Evolutionary conservation across 139 green algal species (phyloP), one percentile per base, ranked within the genome.

Genomic region (Parachlorella kessleri): DNA sequence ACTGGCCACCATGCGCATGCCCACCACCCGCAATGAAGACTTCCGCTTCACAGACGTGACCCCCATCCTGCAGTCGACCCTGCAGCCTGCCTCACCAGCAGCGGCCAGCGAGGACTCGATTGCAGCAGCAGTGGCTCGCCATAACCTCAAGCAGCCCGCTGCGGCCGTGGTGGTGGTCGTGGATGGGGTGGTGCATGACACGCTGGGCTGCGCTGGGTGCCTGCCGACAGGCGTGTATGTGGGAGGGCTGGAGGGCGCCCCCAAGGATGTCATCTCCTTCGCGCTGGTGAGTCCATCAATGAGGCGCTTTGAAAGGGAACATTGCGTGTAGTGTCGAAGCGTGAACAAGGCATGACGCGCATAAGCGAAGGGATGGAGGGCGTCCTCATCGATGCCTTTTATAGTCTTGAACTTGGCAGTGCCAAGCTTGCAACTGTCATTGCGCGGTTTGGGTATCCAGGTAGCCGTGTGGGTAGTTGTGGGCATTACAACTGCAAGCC

Each of bases 1-100:
- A 10, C 71, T 96, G 32, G 68, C 65, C 32, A 90, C 81, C 0
- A 41, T 91, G 66, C 89, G 90, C 32, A 93, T 98, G 91, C 94
- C 94, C 35, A 96, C 79, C 38, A 93, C 77, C 3, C 82, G 85
- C 55, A 91, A 94, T 68, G 94, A 97, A 74, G 90, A 93, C n/a
- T 98, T 92, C 55, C 86, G 94, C 10, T 98, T 91, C 85, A 97
- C 94, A 9, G 94, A 98, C 76, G 64, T 98, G 6, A 72, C 72
- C 23, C 68, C 79, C 0, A 74, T 97, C 73, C 66, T 93, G 59
- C 64, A 67, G 38, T 66, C 53, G 32, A 32, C 23, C 14, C 76
- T 86, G 64, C 54, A 80, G 40, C 66, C 78, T 21, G 14, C 53
- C 2, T 73, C 81, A 30, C 24, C 69, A n/a, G 54, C 35, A 6